Conservation (phyloP, 176 grass and related monocot genomes). For the Triticum turgidum region DNA sequence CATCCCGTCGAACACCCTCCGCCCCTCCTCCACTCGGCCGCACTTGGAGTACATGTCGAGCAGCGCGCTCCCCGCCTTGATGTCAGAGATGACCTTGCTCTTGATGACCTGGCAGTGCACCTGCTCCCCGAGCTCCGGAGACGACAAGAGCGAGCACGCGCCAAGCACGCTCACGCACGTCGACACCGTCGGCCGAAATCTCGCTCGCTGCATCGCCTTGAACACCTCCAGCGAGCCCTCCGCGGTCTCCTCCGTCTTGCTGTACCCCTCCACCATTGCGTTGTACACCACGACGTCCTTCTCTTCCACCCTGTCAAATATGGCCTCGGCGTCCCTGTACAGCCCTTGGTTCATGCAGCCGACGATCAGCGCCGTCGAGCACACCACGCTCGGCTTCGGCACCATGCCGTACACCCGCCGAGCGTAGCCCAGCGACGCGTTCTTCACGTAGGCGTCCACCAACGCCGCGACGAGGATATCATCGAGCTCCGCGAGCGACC, state of each 20-base stretch:
- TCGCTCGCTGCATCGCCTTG: conserved; percentile 52
- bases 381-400: conserved; percentile 53
- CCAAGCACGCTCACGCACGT: conserved; percentile 76
- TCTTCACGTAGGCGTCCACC: conserved; percentile 84
- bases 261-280: conserved; percentile 80
- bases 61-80: conserved; percentile 71
- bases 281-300: conserved; percentile 77
- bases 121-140: conserved; percentile 60
- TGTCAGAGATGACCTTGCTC: conserved; percentile 30
- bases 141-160: conserved; percentile 64
- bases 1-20: conserved; percentile 62
- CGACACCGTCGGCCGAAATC: conserved; percentile 51
- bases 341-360: conserved; percentile 69
- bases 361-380: conserved; percentile 71
- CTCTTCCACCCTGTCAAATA: conserved; percentile 41
- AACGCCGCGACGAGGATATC: conserved; percentile 60
- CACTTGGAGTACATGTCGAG: conserved; percentile 91
- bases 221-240: conserved; percentile 56
- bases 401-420: conserved; percentile 40
- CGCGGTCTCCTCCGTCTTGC: conserved; percentile 44
- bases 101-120: conserved; percentile 78
- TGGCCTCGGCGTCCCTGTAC: conserved; percentile 44
- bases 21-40: conserved; percentile 55
- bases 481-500: conserved; percentile 38
- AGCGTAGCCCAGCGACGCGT: conserved; percentile 44